A percentile compares a stretch with the other conserved stretches of the same genome.
These are phyloP conservation scores for Bathelium albidoporum DNA, from an alignment of 495 filamentous ascomycete species.

Conservation along the genomic window DNA sequence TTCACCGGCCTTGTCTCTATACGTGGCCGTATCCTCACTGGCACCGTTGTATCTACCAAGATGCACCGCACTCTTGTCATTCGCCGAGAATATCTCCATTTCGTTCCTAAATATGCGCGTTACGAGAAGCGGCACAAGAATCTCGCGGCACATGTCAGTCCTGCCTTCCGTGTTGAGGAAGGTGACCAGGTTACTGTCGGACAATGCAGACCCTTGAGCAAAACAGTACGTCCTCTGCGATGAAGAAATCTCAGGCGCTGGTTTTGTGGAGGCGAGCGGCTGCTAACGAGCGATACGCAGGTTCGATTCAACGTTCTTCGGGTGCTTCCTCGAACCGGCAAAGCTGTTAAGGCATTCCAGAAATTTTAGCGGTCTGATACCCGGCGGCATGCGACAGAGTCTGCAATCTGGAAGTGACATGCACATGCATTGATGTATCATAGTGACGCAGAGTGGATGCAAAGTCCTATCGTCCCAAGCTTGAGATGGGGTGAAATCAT, in stretches of 20 bases:
- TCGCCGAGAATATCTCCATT: conserved; percentile 99
- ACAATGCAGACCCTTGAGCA: conserved; percentile 95
- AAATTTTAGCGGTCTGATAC: conserved; percentile 65
- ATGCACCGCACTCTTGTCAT: conserved; percentile 71
- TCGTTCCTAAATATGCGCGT: conserved; percentile 95
- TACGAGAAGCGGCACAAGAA: conserved; percentile 99
- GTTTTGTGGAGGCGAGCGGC: neutral
- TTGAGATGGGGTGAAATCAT: neutral
- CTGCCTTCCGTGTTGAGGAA: conserved; percentile 99
- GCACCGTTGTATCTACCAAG: conserved; percentile 86
- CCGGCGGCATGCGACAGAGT: neutral
- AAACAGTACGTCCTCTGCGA: conserved; percentile 71
- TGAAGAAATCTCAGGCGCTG: neutral
- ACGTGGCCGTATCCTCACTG: conserved; percentile 98
- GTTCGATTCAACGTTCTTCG: conserved; percentile 99
- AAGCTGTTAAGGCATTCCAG: conserved; percentile 91
- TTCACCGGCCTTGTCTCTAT: conserved; percentile 97
- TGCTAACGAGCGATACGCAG: conserved; percentile 38
- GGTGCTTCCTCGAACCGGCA: conserved; percentile 90
- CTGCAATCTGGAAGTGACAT: neutral
- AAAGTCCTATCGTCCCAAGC: neutral
- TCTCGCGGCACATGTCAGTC: conserved; percentile 94
- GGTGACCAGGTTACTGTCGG: conserved; percentile 98
- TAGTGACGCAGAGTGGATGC: neutral
- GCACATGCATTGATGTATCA: neutral